Percentiles rank a stretch among this genome's conserved stretches.
Evolutionary conservation across 2,329 filamentous ascomycete genomes (phyloP).

Genomic region (Thermoascus crustaceus): DNA sequence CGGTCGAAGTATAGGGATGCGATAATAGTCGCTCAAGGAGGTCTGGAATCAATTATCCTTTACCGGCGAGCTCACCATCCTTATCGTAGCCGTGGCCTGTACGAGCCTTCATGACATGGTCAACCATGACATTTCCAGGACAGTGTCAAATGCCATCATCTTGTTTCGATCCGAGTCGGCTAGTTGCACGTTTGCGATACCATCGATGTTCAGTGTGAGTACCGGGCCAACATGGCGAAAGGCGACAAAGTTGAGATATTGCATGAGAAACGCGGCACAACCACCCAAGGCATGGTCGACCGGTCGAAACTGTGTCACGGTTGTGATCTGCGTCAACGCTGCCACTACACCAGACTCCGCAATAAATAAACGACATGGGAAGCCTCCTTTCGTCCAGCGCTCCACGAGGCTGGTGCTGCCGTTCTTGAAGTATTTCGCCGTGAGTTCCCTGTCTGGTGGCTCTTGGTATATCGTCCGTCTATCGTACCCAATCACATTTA

Average conservation of each 20-base stretch:
- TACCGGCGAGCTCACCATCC: constrained; percentile 18
- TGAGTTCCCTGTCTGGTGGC: constrained; percentile 16
- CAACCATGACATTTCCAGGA: constrained; percentile 24
- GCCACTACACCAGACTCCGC: constrained; percentile 24
- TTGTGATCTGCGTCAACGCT: constrained; percentile 20
- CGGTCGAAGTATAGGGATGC: constrained; percentile 19
- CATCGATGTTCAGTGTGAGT: constrained; percentile 23
- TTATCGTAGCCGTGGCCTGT: constrained; percentile 17
- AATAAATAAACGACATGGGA: constrained; percentile 21
- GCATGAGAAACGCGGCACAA: constrained; percentile 22
- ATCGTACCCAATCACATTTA: constrained; percentile 24
- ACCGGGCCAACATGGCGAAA: constrained; percentile 18
- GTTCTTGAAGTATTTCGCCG: constrained; percentile 12
- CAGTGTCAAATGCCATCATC: constrained; percentile 28
- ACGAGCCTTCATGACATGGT: constrained; percentile 20
- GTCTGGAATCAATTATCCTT: constrained; percentile 12
- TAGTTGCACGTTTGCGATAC: constrained; percentile 25
- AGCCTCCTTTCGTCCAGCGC: constrained; percentile 21
- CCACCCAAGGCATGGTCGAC: constrained; percentile 23
- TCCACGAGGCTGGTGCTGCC: constrained; percentile 18
- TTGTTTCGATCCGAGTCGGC: constrained; percentile 19
- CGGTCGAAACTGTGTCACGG: constrained; percentile 23
- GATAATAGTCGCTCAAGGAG: constrained; percentile 14
- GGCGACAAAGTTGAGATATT: constrained; percentile 25
- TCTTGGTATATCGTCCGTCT: constrained; percentile 27